A percentile compares a stretch with the other conserved stretches of the same genome.
phyloP scores from a whole-genome alignment of 805 yeast genomes.

The Starmerella sp. region DNA sequence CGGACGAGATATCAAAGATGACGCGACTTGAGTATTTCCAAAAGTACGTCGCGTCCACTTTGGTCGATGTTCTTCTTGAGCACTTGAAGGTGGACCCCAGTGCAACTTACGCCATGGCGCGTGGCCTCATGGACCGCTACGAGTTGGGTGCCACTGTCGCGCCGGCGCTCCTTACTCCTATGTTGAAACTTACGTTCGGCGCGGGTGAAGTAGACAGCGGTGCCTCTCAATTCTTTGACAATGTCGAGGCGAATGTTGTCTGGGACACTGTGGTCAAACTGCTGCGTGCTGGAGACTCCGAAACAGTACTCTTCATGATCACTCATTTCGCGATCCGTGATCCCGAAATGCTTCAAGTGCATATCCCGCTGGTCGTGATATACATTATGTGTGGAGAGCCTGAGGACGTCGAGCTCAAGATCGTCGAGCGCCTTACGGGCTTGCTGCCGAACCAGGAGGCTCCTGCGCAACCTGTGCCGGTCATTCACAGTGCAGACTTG shows the following conservation, averaged over 20 bases:
- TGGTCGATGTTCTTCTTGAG: slow-evolving; percentile 44
- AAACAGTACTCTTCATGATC: slow-evolving; percentile 48
- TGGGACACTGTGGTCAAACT: slow-evolving; percentile 54
- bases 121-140: slow-evolving; percentile 84
- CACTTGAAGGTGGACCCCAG: slow-evolving; percentile 26
- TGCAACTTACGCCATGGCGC: slow-evolving; percentile 47
- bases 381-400: slow-evolving; percentile 13
- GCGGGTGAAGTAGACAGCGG: slow-evolving; percentile 25
- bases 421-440: slow-evolving; percentile 38
- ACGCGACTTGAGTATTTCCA: slow-evolving; percentile 47
- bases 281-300: slow-evolving; percentile 31
- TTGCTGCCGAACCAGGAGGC: slow-evolving; percentile 45
- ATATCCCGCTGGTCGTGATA: slow-evolving; percentile 60
- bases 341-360: slow-evolving; percentile 71
- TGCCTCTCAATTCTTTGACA: slow-evolving; percentile 67
- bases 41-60: slow-evolving; percentile 40
- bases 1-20: slow-evolving; percentile 20
- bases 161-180: slow-evolving; percentile 57
- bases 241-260: slow-evolving; percentile 67
- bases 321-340: slow-evolving; percentile 64
- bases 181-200: slow-evolving; percentile 34
- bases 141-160: slow-evolving; percentile 73
- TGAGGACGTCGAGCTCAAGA: slow-evolving; percentile 6
- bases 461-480: slow-evolving; percentile 14
- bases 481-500: slow-evolving; percentile 13